phyloP scores from a whole-genome alignment of 176 grass and related monocot genomes.

The Oryza glaberrima region DNA sequence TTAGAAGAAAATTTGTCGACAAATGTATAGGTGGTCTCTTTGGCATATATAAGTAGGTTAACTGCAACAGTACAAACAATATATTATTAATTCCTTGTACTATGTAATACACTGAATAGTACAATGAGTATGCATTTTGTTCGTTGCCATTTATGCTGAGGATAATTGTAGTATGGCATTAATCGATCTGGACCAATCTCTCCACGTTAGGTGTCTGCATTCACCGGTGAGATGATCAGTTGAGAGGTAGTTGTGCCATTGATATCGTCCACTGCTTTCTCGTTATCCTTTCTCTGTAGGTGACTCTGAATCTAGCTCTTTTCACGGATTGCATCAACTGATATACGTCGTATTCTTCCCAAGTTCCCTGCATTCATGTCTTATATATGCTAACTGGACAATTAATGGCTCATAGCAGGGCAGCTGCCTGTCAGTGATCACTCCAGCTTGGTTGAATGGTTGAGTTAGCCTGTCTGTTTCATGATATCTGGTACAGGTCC shows the following conservation, averaged over 20 bases:
- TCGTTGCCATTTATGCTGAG: neutral
- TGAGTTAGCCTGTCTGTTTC: neutral
- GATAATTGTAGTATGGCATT: neutral
- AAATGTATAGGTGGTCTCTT: neutral
- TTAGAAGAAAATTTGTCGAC: too few species aligned
- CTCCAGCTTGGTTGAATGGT: neutral
- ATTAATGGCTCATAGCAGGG: neutral
- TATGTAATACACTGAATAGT: neutral
- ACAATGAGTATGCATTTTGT: constrained; percentile 1
- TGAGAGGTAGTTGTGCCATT: neutral
- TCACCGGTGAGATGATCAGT: neutral
- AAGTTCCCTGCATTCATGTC: neutral
- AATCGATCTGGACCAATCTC: neutral
- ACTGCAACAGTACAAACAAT: neutral
- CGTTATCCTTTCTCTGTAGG: neutral
- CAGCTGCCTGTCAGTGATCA: neutral
- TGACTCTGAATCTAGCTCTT: neutral
- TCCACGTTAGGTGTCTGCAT: neutral
- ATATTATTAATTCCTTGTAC: neutral
- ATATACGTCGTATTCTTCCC: neutral
- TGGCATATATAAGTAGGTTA: neutral
- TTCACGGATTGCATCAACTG: neutral
- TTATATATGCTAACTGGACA: neutral
- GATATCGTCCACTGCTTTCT: neutral
- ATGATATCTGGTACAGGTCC: neutral